Conservation (phyloP, 2,329 filamentous ascomycete species). For the Phaeosphaeriaceae sp. region DNA sequence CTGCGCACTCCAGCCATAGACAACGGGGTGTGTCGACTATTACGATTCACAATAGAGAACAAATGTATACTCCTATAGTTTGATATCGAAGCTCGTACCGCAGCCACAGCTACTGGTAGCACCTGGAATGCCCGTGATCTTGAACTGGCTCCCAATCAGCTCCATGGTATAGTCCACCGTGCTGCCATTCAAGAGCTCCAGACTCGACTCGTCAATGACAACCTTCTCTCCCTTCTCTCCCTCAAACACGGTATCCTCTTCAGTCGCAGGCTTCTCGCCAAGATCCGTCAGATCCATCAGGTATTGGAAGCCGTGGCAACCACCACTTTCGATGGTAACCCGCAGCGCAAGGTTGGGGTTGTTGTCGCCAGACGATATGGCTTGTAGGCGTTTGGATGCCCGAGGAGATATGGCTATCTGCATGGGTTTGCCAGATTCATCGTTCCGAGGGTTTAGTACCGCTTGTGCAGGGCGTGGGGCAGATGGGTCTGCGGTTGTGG, state of each 20-base stretch:
- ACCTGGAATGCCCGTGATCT: constrained; percentile 90
- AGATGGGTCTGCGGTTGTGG: constrained; percentile 31
- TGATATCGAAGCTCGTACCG: constrained; percentile 96
- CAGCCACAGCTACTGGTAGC: constrained; percentile 96
- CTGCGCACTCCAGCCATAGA: too few species aligned
- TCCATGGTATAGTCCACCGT: constrained; percentile 97
- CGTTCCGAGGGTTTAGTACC: constrained; percentile 74
- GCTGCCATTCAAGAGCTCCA: constrained; percentile 90
- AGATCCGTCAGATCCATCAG: constrained; percentile 83
- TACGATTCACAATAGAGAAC: neutral
- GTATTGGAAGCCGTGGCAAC: constrained; percentile 98
- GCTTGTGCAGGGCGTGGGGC: constrained; percentile 35
- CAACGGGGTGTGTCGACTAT: neutral
- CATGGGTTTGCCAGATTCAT: constrained; percentile 88
- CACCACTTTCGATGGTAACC: constrained; percentile 89
- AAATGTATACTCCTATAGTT: constrained; percentile 48
- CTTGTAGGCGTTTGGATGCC: constrained; percentile 72
- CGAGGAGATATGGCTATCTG: constrained; percentile 82
- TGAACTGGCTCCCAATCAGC: constrained; percentile 93
- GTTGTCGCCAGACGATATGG: constrained; percentile 61
- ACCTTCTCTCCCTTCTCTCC: constrained; percentile 75
- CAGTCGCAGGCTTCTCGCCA: constrained; percentile 54
- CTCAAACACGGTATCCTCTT: constrained; percentile 90
- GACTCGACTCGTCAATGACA: constrained; percentile 84
- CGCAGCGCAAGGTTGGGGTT: constrained; percentile 88